Evolutionary conservation across 352 stramenopile species (phyloP), one percentile per base, ranked within the genome.

Genomic region (Phytophthora capsici): DNA sequence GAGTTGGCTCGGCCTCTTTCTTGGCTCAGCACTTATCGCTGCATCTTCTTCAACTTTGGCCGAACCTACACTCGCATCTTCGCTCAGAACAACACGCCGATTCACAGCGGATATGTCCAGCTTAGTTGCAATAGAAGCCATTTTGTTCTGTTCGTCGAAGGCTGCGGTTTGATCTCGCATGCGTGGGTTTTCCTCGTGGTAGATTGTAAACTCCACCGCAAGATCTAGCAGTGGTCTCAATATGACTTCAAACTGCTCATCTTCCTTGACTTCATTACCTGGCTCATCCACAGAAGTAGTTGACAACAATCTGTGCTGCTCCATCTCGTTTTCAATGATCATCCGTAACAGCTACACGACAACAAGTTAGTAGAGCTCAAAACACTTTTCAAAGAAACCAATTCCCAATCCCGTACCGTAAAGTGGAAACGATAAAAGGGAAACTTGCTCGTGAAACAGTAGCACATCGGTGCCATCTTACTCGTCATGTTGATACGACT

Each of bases 381-480:
- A 25, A 25, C 8, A 57, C 13, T 34, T 34, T 28, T 12, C 28
- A 13, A 34, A 53, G 1, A 7, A 45, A 37, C 44, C n/a, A n/a
- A n/a, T n/a, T n/a, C n/a, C 7, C 10, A 5, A 16, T 56, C 37
- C 44, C 58, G 44, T 54, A 95, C 87, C 61, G 79, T 67, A 63
- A 93, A 95, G 51, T 95, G 84, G 13, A 95, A 77, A 12, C 86
- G 86, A 62, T 95, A 95, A 69, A 95, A 93, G 9, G 87, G 87
- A 45, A 93, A 95, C 28, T 95, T 95, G 78, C 85, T 92, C 9
- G 86, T 95, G 49, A 95, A 85, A 54, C 85, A 95, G 49, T 89
- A 95, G 59, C 85, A 93, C 2, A 89, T 66, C 1, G 87, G 85
- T 10, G 85, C 85, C 34, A 95, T 70, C 41, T 57, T 64, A 5